phyloP scores from a whole-genome alignment of 192 early-diverging fungal species.

The Chytriomyces sp. region DNA sequence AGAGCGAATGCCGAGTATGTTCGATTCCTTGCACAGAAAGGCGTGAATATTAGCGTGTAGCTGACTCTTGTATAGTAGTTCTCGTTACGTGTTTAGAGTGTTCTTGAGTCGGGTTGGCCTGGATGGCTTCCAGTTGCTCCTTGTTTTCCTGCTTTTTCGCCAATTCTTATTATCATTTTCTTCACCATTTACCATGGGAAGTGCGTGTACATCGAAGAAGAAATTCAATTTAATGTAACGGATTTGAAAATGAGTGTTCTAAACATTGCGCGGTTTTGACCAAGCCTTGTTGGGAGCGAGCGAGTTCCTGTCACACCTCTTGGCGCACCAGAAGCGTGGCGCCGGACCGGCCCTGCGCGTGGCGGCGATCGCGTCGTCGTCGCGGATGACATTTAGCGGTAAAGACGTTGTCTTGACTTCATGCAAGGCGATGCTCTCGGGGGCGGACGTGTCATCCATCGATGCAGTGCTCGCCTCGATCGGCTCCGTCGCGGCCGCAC shows the following conservation, averaged over 20 bases:
- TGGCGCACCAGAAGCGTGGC: constrained; percentile 41
- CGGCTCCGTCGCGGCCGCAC: constrained; percentile 31
- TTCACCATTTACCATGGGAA: too few species aligned
- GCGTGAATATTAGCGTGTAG: constrained; percentile 1
- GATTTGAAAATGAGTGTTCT: constrained; percentile 16
- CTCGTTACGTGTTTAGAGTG: too few species aligned
- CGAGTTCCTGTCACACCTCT: constrained; percentile 82
- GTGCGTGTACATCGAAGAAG: too few species aligned
- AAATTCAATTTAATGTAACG: too few species aligned
- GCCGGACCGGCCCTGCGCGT: constrained; percentile 62
- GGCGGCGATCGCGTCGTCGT: constrained; percentile 76
- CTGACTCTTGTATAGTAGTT: too few species aligned
- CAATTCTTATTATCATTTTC: too few species aligned
- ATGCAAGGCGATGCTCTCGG: constrained; percentile 23
- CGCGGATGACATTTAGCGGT: too few species aligned
- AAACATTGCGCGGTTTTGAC: constrained; percentile 84
- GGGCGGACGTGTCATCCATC: not conserved
- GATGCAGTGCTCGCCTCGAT: constrained; percentile 14
- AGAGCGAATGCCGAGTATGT: constrained; percentile 6
- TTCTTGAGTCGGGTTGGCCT: too few species aligned
- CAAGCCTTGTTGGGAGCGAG: constrained; percentile 92
- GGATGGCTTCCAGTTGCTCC: too few species aligned
- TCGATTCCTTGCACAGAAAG: constrained; percentile 15
- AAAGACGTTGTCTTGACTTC: too few species aligned
- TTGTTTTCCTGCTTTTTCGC: too few species aligned